These are phyloP conservation scores for Scheffersomyces ergatensis DNA, from an alignment of 805 yeast species.

Conservation along the genomic window DNA sequence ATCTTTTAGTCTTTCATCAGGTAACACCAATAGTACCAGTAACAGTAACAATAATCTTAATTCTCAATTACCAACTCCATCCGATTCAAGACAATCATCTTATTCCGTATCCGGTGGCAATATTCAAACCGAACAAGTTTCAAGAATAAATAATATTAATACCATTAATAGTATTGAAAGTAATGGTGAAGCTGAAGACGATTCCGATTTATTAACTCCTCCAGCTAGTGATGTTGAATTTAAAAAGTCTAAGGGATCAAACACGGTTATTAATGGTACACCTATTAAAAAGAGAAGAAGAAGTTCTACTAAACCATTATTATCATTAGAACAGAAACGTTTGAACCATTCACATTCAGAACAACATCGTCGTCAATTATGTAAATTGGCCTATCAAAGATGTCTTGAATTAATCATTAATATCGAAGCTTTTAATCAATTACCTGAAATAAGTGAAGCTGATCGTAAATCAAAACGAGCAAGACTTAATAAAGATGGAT, in stretches of 20 bases:
- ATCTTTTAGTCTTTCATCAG: not conserved
- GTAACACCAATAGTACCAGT: not conserved
- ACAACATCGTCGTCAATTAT: slow-evolving; percentile 42
- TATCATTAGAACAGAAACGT: slow-evolving; percentile 38
- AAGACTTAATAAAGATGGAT: slow-evolving; percentile 41
- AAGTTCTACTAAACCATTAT: slow-evolving; percentile 31
- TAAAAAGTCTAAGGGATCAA: slow-evolving; percentile 11
- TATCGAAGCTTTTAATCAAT: slow-evolving; percentile 35
- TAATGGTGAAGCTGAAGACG: slow-evolving; percentile 6
- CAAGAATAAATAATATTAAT: not conserved
- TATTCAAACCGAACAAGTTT: not conserved
- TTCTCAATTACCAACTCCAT: slow-evolving; percentile 31
- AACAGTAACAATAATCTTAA: not conserved
- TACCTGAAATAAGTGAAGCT: slow-evolving; percentile 20
- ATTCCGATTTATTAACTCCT: slow-evolving; percentile 3
- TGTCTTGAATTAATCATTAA: slow-evolving; percentile 39
- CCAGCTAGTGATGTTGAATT: slow-evolving; percentile 6
- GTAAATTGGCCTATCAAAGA: slow-evolving; percentile 43
- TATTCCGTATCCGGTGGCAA: not conserved
- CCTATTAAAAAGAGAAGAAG: slow-evolving; percentile 22
- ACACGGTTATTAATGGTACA: slow-evolving; percentile 4
- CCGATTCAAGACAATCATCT: slow-evolving; percentile 27
- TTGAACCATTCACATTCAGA: slow-evolving; percentile 42
- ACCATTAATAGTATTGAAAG: slow-evolving; percentile 3
- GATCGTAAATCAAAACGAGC: slow-evolving; percentile 34